Conservation (phyloP, 2,329 filamentous ascomycete genomes). For the Fusarium cyanostomum region DNA sequence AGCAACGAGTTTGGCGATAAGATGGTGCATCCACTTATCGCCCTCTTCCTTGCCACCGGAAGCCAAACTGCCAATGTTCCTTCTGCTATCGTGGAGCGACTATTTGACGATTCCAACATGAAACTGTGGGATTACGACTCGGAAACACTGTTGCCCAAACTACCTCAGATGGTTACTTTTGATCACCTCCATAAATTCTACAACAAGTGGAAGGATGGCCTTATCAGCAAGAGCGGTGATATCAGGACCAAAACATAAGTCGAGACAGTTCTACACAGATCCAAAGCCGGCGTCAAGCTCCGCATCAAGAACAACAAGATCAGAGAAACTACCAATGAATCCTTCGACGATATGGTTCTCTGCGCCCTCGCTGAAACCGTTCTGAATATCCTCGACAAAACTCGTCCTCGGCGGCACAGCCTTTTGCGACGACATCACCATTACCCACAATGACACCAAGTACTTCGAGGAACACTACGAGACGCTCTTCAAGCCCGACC, state of each 20-base stretch:
- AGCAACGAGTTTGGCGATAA: conserved; percentile 75
- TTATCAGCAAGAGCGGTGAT: conserved; percentile 63
- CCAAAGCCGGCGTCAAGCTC: conserved; percentile 62
- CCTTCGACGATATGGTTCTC: conserved; percentile 73
- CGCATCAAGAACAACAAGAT: conserved; percentile 59
- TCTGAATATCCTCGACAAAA: conserved; percentile 66
- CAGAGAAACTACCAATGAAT: conserved; percentile 58
- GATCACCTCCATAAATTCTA: conserved; percentile 71
- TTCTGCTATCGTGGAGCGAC: conserved; percentile 70
- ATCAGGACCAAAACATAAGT: conserved; percentile 67
- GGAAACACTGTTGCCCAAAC: conserved; percentile 64
- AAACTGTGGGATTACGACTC: conserved; percentile 68
- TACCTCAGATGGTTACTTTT: conserved; percentile 73
- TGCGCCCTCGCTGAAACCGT: conserved; percentile 73
- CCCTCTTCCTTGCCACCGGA: conserved; percentile 77
- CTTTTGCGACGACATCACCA: conserved; percentile 75
- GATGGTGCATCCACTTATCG: conserved; percentile 76
- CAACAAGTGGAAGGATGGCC: conserved; percentile 64
- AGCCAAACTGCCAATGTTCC: conserved; percentile 79
- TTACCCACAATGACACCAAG: conserved; percentile 71
- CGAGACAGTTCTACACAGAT: conserved; percentile 60
- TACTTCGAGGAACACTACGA: conserved; percentile 78
- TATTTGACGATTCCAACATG: conserved; percentile 68
- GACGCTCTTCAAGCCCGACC: conserved; percentile 62
- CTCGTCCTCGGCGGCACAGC: conserved; percentile 76